These are phyloP conservation scores for Cladophialophora bantiana DNA, from an alignment of 2,329 filamentous ascomycete genomes.

Conservation along the genomic window DNA sequence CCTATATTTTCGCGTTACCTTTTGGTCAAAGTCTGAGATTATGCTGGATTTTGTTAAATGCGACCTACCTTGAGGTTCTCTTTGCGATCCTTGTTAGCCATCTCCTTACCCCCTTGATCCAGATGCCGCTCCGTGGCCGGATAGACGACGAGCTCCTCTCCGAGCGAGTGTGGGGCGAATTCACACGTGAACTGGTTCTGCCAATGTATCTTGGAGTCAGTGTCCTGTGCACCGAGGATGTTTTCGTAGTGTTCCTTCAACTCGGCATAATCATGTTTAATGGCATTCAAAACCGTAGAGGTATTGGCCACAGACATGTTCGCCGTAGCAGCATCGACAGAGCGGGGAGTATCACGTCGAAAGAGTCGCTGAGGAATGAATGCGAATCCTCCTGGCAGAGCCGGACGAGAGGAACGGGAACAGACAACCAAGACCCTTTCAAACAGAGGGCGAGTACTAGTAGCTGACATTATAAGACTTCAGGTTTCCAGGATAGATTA, in stretches of 20 bases:
- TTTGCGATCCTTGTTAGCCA: conserved; percentile 58
- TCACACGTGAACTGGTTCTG: conserved; percentile 63
- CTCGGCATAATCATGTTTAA: conserved; percentile 53
- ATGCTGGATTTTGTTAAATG: not conserved
- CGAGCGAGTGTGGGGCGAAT: conserved; percentile 59
- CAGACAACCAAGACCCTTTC: too few relatives aligned
- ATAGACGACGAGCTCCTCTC: conserved; percentile 62
- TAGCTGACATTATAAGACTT: too few relatives aligned
- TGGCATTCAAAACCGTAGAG: conserved; percentile 34
- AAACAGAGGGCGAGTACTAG: too few relatives aligned
- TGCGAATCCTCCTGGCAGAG: too few relatives aligned
- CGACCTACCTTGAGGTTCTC: conserved; percentile 55
- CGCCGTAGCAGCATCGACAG: not conserved
- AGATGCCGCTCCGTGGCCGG: conserved; percentile 61
- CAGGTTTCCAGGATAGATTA: too few relatives aligned
- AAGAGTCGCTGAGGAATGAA: too few relatives aligned
- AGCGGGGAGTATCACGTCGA: too few relatives aligned
- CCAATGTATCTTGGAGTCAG: conserved; percentile 53
- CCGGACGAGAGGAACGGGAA: too few relatives aligned
- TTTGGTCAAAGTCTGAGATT: not conserved
- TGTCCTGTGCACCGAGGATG: conserved; percentile 51
- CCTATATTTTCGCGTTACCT: conserved; percentile 45
- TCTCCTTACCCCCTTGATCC: conserved; percentile 48
- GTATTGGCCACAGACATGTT: conserved; percentile 4
- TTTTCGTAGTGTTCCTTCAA: conserved; percentile 54